Percentiles rank a stretch among this genome's conserved stretches.
Evolutionary conservation across 345 rosid genomes (phyloP).

Genomic region (Salix suchowensis): DNA sequence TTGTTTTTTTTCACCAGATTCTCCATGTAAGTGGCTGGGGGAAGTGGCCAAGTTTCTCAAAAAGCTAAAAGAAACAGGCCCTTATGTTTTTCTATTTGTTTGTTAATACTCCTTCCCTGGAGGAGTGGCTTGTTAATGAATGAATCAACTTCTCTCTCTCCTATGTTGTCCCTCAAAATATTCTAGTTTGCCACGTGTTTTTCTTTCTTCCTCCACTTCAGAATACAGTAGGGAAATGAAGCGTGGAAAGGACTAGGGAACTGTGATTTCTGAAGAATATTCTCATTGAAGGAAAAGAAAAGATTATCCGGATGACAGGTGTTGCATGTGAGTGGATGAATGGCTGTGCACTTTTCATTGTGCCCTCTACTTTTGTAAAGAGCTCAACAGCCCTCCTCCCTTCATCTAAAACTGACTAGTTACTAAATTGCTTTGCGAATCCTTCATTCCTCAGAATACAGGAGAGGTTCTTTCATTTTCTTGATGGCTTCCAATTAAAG

Average conservation of each 20-base stretch:
- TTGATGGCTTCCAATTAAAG: background rate
- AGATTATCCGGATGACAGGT: background rate
- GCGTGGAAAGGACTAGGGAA: background rate
- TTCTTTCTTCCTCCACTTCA: background rate
- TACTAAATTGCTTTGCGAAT: background rate
- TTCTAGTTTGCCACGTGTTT: background rate
- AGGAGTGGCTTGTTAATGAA: slow-evolving; percentile 40
- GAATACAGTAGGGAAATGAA: background rate
- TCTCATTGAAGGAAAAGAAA: background rate
- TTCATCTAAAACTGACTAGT: background rate
- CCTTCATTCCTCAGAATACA: background rate
- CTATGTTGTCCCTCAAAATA: background rate
- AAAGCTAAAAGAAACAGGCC: slow-evolving; percentile 47
- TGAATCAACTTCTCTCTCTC: slow-evolving; percentile 13
- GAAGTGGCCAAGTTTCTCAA: slow-evolving; percentile 38
- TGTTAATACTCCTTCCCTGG: slow-evolving; percentile 31
- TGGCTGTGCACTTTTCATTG: background rate
- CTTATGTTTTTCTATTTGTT: slow-evolving; percentile 40
- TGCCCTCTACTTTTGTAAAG: background rate
- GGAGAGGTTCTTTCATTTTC: background rate
- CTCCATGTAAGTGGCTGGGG: slow-evolving; percentile 42
- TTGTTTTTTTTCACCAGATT: slow-evolving; percentile 17
- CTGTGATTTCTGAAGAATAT: background rate
- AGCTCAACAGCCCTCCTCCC: background rate
- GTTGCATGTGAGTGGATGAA: slow-evolving; percentile 14